Evolutionary conservation across 2,329 filamentous ascomycete species (phyloP), one percentile per base, ranked within the genome.

Genomic region (Neocucurbitaria cava): DNA sequence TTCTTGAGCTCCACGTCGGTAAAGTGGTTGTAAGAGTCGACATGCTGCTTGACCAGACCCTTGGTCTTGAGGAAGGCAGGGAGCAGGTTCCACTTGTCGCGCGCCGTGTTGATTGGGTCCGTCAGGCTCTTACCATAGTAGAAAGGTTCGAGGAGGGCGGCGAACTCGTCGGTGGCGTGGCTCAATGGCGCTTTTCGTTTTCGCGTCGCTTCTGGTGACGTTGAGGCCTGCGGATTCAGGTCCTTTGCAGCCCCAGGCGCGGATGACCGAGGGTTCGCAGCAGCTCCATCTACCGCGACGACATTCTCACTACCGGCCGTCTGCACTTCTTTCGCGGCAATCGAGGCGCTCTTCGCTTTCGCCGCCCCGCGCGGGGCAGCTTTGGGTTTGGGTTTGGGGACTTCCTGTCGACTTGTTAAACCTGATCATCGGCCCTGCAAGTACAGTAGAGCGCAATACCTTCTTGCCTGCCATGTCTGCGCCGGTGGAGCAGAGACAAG

Each of bases 31-130:
- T 96, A 99, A 21, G 95, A 98, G 80, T 99, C 96, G 72, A 96
- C 94, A 76, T 97, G 93, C 81, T 98, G 94, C 77, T 97, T 97
- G 48, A 97, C 93, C 52, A 97, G 82, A 52, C 93, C 93, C 78
- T 99, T 99, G 69, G 97, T 93, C 77, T 97, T 97, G 54, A 99
- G 81, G 76, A 99, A 99, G n/a, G 95, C 95, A 0, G 95, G 96
- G 24, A 99, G 80, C 38, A 99, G 83, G 75, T 98, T 96, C 86
- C 94, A 97, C 82, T 99, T 99, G 80, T 99, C 95, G 70, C 90
- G 66, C 24, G 86, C 87, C 1, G 87, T 89, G 56, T 88, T 82
- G 68, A 90, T 90, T 3, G 87, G 87, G 69, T 89, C 88, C 0
- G 86, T 88, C 51, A 89, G 74, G 45, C 82, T 81, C 72, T 89